Evolutionary conservation across 2,329 filamentous ascomycete species (phyloP), one percentile per base, ranked within the genome.

Genomic region (Nothophaeocryptopus gaeumannii): DNA sequence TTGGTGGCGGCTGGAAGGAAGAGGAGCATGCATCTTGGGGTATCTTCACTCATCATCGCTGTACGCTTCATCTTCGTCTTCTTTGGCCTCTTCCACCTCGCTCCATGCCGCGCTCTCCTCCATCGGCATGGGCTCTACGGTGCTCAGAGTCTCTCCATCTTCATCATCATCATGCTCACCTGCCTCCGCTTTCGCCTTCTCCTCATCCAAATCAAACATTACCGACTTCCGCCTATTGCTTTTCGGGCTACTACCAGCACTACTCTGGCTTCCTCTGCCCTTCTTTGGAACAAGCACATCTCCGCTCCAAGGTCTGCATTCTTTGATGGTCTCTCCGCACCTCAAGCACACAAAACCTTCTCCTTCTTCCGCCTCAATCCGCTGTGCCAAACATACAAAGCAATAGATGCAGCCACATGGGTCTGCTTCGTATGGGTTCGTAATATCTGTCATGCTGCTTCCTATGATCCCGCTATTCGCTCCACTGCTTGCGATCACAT

Each of bases 321-420:
- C 84, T 65, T 86, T 89, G 41, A 95, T 83, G 14, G 86, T 68
- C 64, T 89, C 86, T 13, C 91, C 91, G 65, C 93, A 99, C 14
- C 93, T 81, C 39, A 99, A 74, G 71, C 93, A 99, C 9, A 83
- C 80, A 89, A 91, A 96, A 2, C 92, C 92, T 65, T 96, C 89
- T 30, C 92, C 93, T 67, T 96, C 92, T 70, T 97, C 92, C 5
- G 85, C 83, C 70, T 96, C 92, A 37, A 99, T 78, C 52, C 88
- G 83, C 50, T 90, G 89, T 2, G 91, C 89, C n/a, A 97, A 72
- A 65, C 93, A 99, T 13, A 95, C 89, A 66, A 95, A 99, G 71
- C 93, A 99, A 72, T 97, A 99, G 51, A 96, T 78, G 68, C 91
- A 96, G 0, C 87, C 87, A 63, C 93, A 99, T 0, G 89, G 85